Percentiles rank a stretch among this genome's conserved stretches.
These are phyloP conservation scores for Colletotrichum cuscutae DNA, from an alignment of 2,329 filamentous ascomycete species.

Conservation along the genomic window DNA sequence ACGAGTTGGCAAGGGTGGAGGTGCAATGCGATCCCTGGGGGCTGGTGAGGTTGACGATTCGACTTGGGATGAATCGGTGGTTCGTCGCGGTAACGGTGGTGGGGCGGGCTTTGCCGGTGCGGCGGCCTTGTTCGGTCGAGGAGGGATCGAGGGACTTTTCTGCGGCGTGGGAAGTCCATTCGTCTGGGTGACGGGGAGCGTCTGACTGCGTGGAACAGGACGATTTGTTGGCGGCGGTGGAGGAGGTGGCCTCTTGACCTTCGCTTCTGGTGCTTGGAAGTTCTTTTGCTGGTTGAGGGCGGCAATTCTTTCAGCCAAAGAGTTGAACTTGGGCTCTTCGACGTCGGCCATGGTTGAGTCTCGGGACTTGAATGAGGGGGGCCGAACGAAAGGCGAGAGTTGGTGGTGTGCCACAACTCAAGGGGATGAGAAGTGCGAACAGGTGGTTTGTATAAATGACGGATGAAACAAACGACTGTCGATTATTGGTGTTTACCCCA, in stretches of 20 bases:
- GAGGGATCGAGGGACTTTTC: conserved; percentile 50
- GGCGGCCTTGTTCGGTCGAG: conserved; percentile 44
- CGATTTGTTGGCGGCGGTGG: conserved; percentile 56
- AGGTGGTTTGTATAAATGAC: conserved; percentile 23
- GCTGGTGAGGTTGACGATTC: conserved; percentile 39
- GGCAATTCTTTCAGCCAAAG: conserved; percentile 71
- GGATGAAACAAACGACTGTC: neutral
- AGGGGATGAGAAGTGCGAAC: neutral
- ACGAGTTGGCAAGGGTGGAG: conserved; percentile 50
- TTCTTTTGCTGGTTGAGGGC: conserved; percentile 71
- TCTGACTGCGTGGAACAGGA: conserved; percentile 49
- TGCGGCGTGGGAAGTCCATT: conserved; percentile 34
- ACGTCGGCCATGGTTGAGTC: conserved; percentile 63
- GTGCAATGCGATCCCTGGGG: conserved; percentile 41
- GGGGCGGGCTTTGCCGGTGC: conserved; percentile 42
- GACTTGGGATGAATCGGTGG: conserved; percentile 40
- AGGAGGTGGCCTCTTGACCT: conserved; percentile 53
- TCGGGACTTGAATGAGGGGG: neutral
- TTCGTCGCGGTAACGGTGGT: conserved; percentile 52
- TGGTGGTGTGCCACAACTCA: neutral
- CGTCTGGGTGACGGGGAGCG: conserved; percentile 47
- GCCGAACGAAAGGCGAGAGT: neutral
- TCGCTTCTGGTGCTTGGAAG: conserved; percentile 55
- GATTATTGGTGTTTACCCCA: neutral
- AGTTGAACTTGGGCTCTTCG: conserved; percentile 70